Evolutionary conservation across 1,139 yeast species (phyloP).

Genomic region (Saccharomyces pastorianus): DNA sequence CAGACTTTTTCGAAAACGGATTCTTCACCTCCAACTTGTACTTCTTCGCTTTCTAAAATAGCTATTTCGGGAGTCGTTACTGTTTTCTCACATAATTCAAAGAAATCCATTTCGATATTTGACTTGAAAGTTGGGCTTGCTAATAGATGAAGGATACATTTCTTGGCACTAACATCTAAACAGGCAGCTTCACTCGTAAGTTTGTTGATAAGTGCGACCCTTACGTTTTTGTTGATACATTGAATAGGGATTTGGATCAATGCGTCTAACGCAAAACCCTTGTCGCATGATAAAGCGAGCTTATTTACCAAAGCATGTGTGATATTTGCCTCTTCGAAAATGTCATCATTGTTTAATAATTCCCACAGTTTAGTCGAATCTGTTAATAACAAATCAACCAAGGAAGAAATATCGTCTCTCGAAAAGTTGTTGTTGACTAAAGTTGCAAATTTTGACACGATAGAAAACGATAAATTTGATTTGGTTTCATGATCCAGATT

Average conservation of each 20-base stretch:
- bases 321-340: conserved; percentile 40
- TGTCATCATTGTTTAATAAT: conserved; percentile 22
- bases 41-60: not conserved
- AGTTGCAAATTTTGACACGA: conserved; percentile 51
- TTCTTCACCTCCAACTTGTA: not conserved
- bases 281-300: conserved; percentile 10
- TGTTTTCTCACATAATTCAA: conserved; percentile 6
- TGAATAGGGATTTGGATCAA: conserved; percentile 39
- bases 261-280: conserved; percentile 2
- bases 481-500: conserved; percentile 1
- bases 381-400: conserved; percentile 12
- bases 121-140: conserved; percentile 47
- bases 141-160: conserved; percentile 31
- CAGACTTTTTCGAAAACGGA: conserved; percentile 21
- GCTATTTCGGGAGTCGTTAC: not conserved
- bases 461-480: conserved; percentile 18
- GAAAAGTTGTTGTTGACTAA: conserved; percentile 37
- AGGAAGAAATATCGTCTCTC: conserved; percentile 11
- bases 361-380: conserved; percentile 14
- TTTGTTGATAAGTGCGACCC: conserved; percentile 33
- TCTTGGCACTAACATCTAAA: no score
- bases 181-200: not conserved
- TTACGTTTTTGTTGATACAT: conserved; percentile 40
- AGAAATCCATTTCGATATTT: conserved; percentile 39
- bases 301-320: conserved; percentile 24